Percentiles rank a stretch among this genome's conserved stretches.
These are phyloP conservation scores for Colletotrichum camelliae DNA, from an alignment of 2,329 filamentous ascomycete genomes.

Conservation along the genomic window DNA sequence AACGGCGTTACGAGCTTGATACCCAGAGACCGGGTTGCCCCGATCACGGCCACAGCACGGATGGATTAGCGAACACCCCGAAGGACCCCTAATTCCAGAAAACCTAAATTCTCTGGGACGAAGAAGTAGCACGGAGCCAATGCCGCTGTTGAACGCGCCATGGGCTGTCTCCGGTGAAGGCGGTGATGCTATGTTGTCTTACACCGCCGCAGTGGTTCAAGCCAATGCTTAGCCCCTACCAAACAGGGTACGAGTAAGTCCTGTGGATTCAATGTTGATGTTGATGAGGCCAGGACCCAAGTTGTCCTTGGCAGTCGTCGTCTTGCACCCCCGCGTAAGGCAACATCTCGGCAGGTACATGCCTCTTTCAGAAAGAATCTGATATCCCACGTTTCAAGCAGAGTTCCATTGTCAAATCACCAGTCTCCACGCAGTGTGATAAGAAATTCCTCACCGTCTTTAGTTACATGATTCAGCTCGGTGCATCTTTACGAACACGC, in stretches of 20 bases:
- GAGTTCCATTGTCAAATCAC: not conserved
- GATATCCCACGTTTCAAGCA: not conserved
- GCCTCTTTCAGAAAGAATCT: not conserved
- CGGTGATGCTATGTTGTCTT: not conserved
- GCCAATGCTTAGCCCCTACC: not conserved
- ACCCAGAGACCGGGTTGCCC: not conserved
- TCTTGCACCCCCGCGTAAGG: not conserved
- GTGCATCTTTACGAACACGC: not conserved
- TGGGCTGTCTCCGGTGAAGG: not conserved
- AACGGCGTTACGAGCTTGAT: not conserved
- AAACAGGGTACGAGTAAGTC: not conserved
- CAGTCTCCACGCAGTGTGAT: not conserved
- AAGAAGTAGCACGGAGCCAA: not conserved
- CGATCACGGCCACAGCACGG: not conserved
- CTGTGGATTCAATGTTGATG: not conserved
- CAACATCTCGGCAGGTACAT: not conserved
- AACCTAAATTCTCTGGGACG: not conserved
- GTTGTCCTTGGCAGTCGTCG: not conserved
- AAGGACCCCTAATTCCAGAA: not conserved
- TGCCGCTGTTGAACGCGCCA: not conserved
- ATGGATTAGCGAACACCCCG: not conserved
- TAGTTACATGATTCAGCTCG: not conserved
- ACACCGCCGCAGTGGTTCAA: not conserved
- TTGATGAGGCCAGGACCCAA: not conserved
- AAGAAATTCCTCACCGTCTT: not conserved